Percentiles rank a stretch among this genome's conserved stretches.
These are phyloP conservation scores for Scorias spongiosa DNA, from an alignment of 2,329 filamentous ascomycete species.

Conservation along the genomic window DNA sequence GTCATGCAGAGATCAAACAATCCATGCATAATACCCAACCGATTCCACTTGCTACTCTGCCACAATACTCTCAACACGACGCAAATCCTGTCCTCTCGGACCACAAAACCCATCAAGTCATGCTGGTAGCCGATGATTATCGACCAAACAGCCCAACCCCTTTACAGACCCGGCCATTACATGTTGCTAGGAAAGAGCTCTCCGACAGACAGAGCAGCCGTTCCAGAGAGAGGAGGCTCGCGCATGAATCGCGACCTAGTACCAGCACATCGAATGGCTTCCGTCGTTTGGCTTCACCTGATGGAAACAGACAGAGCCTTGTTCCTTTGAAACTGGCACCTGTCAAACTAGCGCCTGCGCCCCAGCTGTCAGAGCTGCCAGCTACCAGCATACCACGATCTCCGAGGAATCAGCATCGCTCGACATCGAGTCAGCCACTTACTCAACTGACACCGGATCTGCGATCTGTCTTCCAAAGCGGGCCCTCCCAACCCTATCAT, in stretches of 20 bases:
- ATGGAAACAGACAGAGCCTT: slow-evolving; percentile 15
- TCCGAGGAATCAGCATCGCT: neutral
- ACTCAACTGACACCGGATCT: too few relatives aligned
- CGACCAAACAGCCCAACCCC: neutral
- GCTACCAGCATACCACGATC: neutral
- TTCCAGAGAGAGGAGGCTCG: neutral
- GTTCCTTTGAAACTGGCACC: slow-evolving; percentile 14
- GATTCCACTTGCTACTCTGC: neutral
- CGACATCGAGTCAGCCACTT: too few relatives aligned
- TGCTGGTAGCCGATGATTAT: neutral
- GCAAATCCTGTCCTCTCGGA: neutral
- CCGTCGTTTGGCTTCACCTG: slow-evolving; percentile 14
- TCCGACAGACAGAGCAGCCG: neutral
- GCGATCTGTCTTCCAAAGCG: neutral
- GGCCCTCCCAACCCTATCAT: neutral
- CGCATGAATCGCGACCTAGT: slow-evolving; percentile 7
- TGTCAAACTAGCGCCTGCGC: slow-evolving; percentile 7
- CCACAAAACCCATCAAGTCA: neutral
- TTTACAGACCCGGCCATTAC: neutral
- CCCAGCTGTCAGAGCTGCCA: neutral
- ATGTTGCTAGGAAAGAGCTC: neutral
- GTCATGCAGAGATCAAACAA: neutral
- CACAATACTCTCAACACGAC: neutral
- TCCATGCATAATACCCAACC: neutral
- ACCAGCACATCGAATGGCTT: slow-evolving; percentile 13